These are phyloP conservation scores for Phaeosphaeriaceae sp. DNA, from an alignment of 2,329 filamentous ascomycete species.

Conservation along the genomic window DNA sequence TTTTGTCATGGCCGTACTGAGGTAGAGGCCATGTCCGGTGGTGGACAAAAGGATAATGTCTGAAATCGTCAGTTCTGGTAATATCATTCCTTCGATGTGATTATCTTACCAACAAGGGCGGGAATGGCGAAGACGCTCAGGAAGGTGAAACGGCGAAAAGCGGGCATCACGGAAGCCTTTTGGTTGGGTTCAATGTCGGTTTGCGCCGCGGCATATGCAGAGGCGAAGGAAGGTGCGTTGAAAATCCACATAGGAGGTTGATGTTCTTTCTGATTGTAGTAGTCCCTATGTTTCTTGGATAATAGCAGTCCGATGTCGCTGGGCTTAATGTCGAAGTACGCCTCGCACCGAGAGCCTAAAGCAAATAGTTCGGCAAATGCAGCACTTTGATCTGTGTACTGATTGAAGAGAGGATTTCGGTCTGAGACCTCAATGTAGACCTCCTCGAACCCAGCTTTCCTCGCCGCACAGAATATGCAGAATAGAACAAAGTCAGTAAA, in stretches of 20 bases:
- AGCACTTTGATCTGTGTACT: conserved; percentile 67
- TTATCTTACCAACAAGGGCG: conserved; percentile 56
- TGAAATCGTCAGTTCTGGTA: conserved; percentile 15
- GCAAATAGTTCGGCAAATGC: conserved; percentile 69
- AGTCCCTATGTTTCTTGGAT: conserved; percentile 49
- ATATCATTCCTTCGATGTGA: neutral
- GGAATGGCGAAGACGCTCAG: conserved; percentile 68
- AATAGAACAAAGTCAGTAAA: conserved; percentile 62
- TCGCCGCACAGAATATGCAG: conserved; percentile 63
- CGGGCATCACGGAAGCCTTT: conserved; percentile 52
- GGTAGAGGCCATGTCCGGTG: conserved; percentile 65
- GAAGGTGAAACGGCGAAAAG: conserved; percentile 61
- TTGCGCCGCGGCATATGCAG: conserved; percentile 59
- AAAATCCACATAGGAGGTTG: conserved; percentile 59
- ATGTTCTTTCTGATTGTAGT: conserved; percentile 51
- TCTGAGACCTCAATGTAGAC: conserved; percentile 69
- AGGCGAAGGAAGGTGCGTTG: conserved; percentile 57
- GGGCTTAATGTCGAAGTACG: conserved; percentile 63
- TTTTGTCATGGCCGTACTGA: conserved; percentile 62
- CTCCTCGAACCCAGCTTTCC: conserved; percentile 65
- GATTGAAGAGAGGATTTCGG: conserved; percentile 66
- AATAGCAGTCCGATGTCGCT: conserved; percentile 45
- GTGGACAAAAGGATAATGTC: conserved; percentile 66
- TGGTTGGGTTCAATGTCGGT: conserved; percentile 60
- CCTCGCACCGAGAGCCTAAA: conserved; percentile 67